Percentiles rank a stretch among this genome's conserved stretches.
These are phyloP conservation scores for Verticillium albo-atrum DNA, from an alignment of 2,329 filamentous ascomycete species.

Conservation along the genomic window DNA sequence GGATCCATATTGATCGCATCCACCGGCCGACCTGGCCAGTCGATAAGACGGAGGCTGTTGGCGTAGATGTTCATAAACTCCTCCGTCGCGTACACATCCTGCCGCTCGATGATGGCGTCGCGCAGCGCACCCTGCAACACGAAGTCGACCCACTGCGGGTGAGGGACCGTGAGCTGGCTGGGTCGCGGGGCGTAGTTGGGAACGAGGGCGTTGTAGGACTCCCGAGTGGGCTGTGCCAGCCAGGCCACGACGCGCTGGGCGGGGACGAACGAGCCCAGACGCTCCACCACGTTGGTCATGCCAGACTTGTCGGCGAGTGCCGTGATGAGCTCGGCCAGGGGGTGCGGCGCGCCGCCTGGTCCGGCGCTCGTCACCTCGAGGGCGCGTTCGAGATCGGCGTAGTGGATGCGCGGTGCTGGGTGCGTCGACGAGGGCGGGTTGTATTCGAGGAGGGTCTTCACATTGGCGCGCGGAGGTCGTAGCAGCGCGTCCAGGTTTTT, in stretches of 20 bases:
- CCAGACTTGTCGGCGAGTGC: constrained; percentile 23
- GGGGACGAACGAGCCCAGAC: constrained; percentile 25
- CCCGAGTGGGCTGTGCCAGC: constrained; percentile 25
- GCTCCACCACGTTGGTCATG: constrained; percentile 23
- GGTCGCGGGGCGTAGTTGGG: constrained; percentile 18
- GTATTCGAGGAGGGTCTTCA: constrained; percentile 25
- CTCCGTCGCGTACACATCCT: constrained; percentile 28
- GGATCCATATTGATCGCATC: constrained; percentile 19
- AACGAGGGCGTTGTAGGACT: constrained; percentile 18
- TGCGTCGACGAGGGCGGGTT: constrained; percentile 16
- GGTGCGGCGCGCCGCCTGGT: constrained; percentile 10
- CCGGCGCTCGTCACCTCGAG: constrained; percentile 1
- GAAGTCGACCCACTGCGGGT: constrained; percentile 27
- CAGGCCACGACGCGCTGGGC: constrained; percentile 22
- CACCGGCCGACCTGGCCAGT: constrained; percentile 24
- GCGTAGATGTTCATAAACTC: constrained; percentile 31
- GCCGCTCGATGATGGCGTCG: constrained; percentile 27
- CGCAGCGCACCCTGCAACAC: constrained; percentile 27
- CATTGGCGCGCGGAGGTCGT: constrained; percentile 25
- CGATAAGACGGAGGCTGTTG: constrained; percentile 24
- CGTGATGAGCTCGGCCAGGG: constrained; percentile 23
- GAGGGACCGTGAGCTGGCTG: constrained; percentile 20
- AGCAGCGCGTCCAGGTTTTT: constrained; percentile 22
- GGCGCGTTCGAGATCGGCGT: constrained; percentile 12
- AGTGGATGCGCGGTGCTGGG: constrained; percentile 11